Evolutionary conservation across 371 early-diverging fungal genomes (phyloP).

Genomic region (Cokeromyces recurvatus): DNA sequence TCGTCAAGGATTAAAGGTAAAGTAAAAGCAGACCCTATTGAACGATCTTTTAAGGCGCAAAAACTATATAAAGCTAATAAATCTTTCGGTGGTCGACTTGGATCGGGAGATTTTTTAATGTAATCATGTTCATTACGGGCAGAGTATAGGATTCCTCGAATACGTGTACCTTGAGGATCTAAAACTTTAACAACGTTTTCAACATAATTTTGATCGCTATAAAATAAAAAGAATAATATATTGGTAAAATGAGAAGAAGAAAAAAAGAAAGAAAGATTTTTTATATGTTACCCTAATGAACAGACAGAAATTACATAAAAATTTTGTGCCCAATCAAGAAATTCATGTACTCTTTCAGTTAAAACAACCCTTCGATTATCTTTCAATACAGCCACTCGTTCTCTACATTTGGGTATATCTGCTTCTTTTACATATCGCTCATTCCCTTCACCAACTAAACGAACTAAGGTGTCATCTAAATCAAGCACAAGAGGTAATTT

Average conservation of each 20-base stretch:
- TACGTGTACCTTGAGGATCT: constrained; percentile 57
- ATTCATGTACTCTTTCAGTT: constrained; percentile 69
- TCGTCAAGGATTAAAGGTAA: constrained; percentile 73
- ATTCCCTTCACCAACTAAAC: constrained; percentile 64
- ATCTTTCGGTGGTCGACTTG: constrained; percentile 69
- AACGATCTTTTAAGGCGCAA: constrained; percentile 47
- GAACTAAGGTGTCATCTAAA: constrained; percentile 76
- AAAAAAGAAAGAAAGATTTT: neutral
- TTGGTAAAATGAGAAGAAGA: neutral
- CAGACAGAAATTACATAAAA: constrained; percentile 74
- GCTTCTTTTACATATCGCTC: constrained; percentile 65
- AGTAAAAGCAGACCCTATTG: constrained; percentile 45
- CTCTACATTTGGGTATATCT: constrained; percentile 40
- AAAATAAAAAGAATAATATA: neutral
- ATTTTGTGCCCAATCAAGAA: constrained; percentile 71
- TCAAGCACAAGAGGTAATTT: constrained; percentile 73
- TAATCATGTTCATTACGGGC: constrained; percentile 72
- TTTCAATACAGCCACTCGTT: constrained; percentile 56
- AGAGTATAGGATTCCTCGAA: constrained; percentile 66
- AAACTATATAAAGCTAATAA: constrained; percentile 63
- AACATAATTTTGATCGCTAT: constrained; percentile 72
- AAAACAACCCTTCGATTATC: constrained; percentile 68
- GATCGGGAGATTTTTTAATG: constrained; percentile 41
- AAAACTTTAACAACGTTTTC: constrained; percentile 66
- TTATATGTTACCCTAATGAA: constrained; percentile 58